These are phyloP conservation scores for Stipa capillata DNA, from an alignment of 176 grass and related monocot genomes.

Conservation along the genomic window DNA sequence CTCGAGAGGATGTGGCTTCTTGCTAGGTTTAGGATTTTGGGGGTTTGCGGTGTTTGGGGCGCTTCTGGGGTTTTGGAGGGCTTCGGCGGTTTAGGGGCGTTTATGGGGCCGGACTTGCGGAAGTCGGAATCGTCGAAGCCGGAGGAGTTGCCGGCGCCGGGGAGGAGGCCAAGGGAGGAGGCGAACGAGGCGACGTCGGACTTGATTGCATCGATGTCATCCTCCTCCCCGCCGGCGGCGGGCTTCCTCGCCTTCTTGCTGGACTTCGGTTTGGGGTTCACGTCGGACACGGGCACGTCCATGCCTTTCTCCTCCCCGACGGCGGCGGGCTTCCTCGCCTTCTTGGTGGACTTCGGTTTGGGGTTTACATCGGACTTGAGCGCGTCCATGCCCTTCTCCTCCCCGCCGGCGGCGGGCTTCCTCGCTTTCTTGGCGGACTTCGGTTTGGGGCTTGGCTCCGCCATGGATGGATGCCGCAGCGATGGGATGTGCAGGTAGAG, in stretches of 20 bases:
- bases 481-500: not conserved
- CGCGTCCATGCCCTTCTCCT: slow-evolving; percentile 25
- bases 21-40: slow-evolving; percentile 10
- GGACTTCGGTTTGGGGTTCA: not conserved
- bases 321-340: slow-evolving; percentile 22
- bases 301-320: slow-evolving; percentile 9
- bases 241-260: slow-evolving; percentile 15
- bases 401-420: slow-evolving; percentile 9
- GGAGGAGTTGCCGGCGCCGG: slow-evolving; percentile 19
- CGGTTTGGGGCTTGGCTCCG: not conserved
- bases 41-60: not conserved
- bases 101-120: slow-evolving; percentile 56
- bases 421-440: slow-evolving; percentile 30
- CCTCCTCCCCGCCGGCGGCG: not conserved
- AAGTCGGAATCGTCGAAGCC: slow-evolving; percentile 95
- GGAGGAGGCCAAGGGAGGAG: slow-evolving; percentile 63
- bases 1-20: slow-evolving; percentile 58
- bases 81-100: slow-evolving; percentile 22
- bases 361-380: slow-evolving; percentile 53
- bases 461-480: slow-evolving; percentile 9
- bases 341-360: slow-evolving; percentile 24
- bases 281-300: slow-evolving; percentile 1
- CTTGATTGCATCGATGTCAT: slow-evolving; percentile 53
- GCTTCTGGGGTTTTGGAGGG: not conserved
- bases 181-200: slow-evolving; percentile 89